Conservation (phyloP, 1,284 basidiomycete species). For the Stereum hirsutum region DNA sequence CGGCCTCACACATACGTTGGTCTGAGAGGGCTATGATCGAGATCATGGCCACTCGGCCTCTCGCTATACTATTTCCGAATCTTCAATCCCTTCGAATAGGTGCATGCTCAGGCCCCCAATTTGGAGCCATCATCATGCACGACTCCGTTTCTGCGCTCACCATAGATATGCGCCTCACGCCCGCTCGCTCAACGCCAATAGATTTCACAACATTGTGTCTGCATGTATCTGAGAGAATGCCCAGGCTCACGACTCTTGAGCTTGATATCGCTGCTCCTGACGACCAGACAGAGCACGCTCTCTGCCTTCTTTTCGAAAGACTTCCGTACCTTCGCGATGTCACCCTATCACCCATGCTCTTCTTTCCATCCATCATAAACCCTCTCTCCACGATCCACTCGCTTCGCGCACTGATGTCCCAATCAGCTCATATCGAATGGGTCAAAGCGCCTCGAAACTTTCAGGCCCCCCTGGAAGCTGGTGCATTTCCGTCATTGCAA, state of each 20-base stretch:
- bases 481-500: neutral
- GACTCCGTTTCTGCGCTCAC: neutral
- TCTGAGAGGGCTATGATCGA: neutral
- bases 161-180: too few relatives aligned
- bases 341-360: neutral
- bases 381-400: too few relatives aligned
- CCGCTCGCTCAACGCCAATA: neutral
- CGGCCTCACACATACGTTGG: neutral
- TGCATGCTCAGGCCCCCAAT: neutral
- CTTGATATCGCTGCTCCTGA: neutral
- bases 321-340: neutral
- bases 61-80: neutral
- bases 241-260: neutral
- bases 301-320: neutral
- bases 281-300: neutral
- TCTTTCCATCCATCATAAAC: neutral
- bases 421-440: neutral
- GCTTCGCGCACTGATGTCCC: neutral
- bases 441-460: neutral
- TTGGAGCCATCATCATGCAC: neutral
- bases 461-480: neutral
- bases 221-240: neutral
- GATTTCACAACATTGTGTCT: neutral
- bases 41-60: neutral
- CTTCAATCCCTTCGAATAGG: neutral